Evolutionary conservation across 2,329 filamentous ascomycete genomes (phyloP).

Genomic region (Westerdykella ornata): DNA sequence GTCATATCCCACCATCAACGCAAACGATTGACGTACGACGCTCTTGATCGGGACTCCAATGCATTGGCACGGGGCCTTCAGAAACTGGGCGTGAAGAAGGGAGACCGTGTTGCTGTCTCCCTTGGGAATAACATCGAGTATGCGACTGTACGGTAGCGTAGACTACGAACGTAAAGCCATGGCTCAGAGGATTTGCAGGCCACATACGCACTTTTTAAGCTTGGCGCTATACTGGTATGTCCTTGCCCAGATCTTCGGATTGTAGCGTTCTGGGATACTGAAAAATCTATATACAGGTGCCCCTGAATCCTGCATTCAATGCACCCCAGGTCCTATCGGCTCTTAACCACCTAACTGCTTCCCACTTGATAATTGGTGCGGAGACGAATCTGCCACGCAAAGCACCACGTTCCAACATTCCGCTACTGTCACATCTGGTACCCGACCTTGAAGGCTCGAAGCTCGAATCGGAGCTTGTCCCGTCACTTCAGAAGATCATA

Average conservation of each 20-base stretch:
- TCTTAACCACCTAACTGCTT: slow-evolving; percentile 64
- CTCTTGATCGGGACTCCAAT: slow-evolving; percentile 70
- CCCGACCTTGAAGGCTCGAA: slow-evolving; percentile 41
- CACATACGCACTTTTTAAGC: slow-evolving; percentile 86
- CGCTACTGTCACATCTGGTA: slow-evolving; percentile 51
- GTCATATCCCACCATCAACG: slow-evolving; percentile 58
- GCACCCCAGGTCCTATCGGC: slow-evolving; percentile 69
- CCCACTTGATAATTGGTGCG: slow-evolving; percentile 73
- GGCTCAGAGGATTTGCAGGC: slow-evolving; percentile 31
- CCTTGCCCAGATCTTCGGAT: background rate
- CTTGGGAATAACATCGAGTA: slow-evolving; percentile 82
- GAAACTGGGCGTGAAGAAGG: slow-evolving; percentile 67
- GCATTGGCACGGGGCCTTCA: slow-evolving; percentile 63
- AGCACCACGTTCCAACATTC: slow-evolving; percentile 53
- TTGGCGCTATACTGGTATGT: slow-evolving; percentile 75
- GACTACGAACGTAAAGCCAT: background rate
- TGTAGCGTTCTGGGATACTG: background rate
- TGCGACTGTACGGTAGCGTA: slow-evolving; percentile 53
- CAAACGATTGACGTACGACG: slow-evolving; percentile 61
- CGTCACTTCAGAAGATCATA: slow-evolving; percentile 63
- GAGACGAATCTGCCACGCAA: slow-evolving; percentile 75
- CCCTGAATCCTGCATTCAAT: slow-evolving; percentile 86
- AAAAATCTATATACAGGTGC: slow-evolving; percentile 54
- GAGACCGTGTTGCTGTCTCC: slow-evolving; percentile 77
- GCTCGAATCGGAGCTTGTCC: slow-evolving; percentile 54